Evolutionary conservation across 371 early-diverging fungal species (phyloP), one percentile per base, ranked within the genome.

Genomic region (Rhizopus arrhizus): DNA sequence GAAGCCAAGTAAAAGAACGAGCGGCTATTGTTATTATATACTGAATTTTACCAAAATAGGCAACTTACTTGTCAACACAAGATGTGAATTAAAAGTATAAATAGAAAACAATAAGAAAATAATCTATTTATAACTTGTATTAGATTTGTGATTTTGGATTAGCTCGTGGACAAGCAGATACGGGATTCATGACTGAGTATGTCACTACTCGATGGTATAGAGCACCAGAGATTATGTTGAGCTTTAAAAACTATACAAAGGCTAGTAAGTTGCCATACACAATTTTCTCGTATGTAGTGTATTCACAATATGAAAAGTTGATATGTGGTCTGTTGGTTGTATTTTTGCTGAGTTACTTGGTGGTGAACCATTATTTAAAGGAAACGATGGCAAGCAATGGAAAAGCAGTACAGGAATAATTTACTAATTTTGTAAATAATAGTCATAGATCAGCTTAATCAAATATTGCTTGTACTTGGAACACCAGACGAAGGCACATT

Each of bases 121-220:
- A 32, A 38, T 8, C 7, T 32, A 36, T 16, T 40, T 11, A 22
- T 35, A 33, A 38, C 33, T 22, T 22, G 34, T 22, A 8, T 50
- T 65, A 81, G 83, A 95, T 95, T 62, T 93, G 94, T 73, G 95
- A 95, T 75, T 95, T 95, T 76, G 95, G 95, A 22, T 75, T 95
- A 47, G 95, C 95, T 22, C 86, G 95, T 63, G 78, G 80, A 9
- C 94, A 92, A 36, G 85, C 81, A 38, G 89, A 91, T 69, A 85
- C 88, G 60, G 93, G 93, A 0, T 93, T 94, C 67, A 91, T 95
- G 93, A 95, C 95, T 35, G 95, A 95, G 71, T 95, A 95, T 61
- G 98, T 96, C 29, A 93, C 97, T 42, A 99, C 99, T 3, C 82
- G 98, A 64, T 99, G 98, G 98, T 99, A 99, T 76, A 87, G 98